Evolutionary conservation across 2,329 filamentous ascomycete genomes (phyloP).

Genomic region (Paecilomyces formosus): DNA sequence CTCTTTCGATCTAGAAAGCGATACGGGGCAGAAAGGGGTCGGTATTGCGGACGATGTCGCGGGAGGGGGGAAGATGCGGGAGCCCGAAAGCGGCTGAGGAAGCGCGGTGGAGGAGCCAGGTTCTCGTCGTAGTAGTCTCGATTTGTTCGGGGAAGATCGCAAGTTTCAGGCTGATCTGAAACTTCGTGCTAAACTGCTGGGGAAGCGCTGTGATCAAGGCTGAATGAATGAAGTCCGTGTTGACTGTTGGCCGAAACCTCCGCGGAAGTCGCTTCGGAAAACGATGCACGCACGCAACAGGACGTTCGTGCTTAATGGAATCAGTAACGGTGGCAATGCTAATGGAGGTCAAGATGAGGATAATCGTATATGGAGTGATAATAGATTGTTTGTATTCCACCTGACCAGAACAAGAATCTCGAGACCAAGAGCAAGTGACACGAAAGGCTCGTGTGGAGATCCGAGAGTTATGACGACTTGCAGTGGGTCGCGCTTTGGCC

Average conservation of each 20-base stretch:
- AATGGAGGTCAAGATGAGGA: background rate
- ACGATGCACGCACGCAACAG: background rate
- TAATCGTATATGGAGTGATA: background rate
- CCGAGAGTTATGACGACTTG: background rate
- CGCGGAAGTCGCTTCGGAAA: background rate
- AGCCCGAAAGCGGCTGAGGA: conserved; percentile 12
- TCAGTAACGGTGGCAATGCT: background rate
- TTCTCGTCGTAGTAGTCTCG: conserved; percentile 6
- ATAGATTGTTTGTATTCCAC: background rate
- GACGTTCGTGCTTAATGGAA: background rate
- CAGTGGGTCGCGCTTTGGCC: background rate
- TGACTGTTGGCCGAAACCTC: background rate
- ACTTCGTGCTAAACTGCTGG: background rate
- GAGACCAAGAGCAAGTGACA: background rate
- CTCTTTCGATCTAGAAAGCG: conserved; percentile 5
- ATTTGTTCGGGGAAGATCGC: background rate
- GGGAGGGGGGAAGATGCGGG: conserved; percentile 11
- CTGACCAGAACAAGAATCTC: background rate
- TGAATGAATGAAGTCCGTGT: background rate
- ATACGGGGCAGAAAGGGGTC: conserved; percentile 6
- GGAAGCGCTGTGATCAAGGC: background rate
- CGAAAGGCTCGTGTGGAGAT: no score
- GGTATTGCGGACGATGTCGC: conserved; percentile 9
- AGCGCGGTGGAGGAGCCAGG: conserved; percentile 19
- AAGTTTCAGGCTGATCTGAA: background rate